Evolutionary conservation across 805 yeast genomes (phyloP), one percentile per base, ranked within the genome.

Genomic region (Lipomyces lipofer): DNA sequence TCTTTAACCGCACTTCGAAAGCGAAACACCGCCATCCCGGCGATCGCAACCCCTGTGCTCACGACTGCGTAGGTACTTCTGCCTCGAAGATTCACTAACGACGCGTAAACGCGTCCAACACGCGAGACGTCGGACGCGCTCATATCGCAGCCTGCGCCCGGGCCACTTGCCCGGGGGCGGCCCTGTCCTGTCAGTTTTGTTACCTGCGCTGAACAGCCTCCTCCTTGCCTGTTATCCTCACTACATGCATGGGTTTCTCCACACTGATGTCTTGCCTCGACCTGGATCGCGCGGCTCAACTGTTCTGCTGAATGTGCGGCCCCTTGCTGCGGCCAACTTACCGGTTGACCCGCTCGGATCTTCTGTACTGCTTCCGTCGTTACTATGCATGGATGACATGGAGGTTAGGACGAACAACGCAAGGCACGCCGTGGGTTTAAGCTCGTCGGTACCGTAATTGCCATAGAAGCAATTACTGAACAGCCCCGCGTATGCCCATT

Each of bases 11-110:
- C n/a, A n/a, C n/a, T n/a, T n/a, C n/a, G n/a, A n/a, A n/a, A n/a
- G n/a, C n/a, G n/a, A n/a, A n/a, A n/a, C n/a, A n/a, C n/a, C n/a
- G n/a, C n/a, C n/a, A n/a, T n/a, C n/a, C n/a, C n/a, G n/a, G n/a
- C n/a, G n/a, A n/a, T n/a, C n/a, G n/a, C n/a, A n/a, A 36, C 22
- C 40, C 40, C 40, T 36, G 40, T 15, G 40, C 40, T 17, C 40
- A 17, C 25, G 40, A 36, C 40, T 36, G 40, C 40, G 10, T 12
- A 3, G 40, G n/a, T 8, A 36, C 3, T 24, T 15, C 19, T 19
- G n/a, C 12, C 21, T 25, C 6, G 22, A 36, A n/a, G 13, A 17
- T 22, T 36, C 40, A 36, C 25, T 36, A 36, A 19, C 40, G 40
- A 36, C 40, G 22, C 40, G 40, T 36, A 10, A 19, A 19, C 40